Percentiles rank a stretch among this genome's conserved stretches.
These are phyloP conservation scores for Asterochloris sp. DNA, from an alignment of 139 green algal genomes.

Conservation along the genomic window DNA sequence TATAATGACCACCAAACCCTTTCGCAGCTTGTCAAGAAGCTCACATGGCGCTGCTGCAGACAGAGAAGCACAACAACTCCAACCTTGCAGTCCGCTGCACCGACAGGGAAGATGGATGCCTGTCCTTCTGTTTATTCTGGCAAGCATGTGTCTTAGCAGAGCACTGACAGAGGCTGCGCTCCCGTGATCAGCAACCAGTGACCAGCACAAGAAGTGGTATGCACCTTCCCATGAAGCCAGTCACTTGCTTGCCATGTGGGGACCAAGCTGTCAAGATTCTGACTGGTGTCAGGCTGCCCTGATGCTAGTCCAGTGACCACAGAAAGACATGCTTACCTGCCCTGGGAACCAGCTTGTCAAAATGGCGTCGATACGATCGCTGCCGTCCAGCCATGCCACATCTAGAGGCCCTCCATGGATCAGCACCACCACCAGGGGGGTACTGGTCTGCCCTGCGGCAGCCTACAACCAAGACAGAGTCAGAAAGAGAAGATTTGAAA, in stretches of 20 bases:
- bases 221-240: background rate
- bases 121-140: background rate
- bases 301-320: background rate
- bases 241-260: background rate
- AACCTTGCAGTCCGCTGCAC: no score
- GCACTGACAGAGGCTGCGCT: background rate
- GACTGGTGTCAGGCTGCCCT: no score
- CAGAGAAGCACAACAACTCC: no score
- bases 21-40: no score
- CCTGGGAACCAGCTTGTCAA: constrained; percentile 36
- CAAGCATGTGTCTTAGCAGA: background rate
- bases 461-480: background rate
- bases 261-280: background rate
- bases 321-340: constrained; percentile 15
- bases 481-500: background rate
- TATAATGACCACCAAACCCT: no score
- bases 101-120: no score
- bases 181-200: background rate
- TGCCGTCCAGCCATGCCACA: constrained; percentile 27
- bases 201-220: background rate
- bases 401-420: constrained; percentile 38
- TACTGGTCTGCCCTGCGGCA: constrained; percentile 14
- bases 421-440: constrained; percentile 28
- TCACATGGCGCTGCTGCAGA: no score
- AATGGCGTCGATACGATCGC: constrained; percentile 21